Conservation (phyloP, 2,329 filamentous ascomycete species). For the Rachicladosporium sp. region DNA sequence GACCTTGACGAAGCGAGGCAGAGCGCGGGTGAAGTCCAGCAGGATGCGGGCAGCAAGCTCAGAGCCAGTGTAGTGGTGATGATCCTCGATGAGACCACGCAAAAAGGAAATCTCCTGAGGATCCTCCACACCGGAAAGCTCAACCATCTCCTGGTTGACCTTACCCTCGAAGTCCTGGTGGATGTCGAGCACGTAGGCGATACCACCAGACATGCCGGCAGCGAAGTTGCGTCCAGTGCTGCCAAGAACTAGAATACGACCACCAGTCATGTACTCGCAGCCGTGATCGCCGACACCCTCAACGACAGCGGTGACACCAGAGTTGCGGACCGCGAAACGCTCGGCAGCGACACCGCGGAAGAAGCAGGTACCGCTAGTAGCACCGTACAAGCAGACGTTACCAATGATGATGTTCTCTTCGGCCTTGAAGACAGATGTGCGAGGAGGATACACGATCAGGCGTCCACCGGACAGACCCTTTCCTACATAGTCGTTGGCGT, state of each 20-base stretch:
- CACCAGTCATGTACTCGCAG: constrained; percentile 98
- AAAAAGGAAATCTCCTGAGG: constrained; percentile 81
- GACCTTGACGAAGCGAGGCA: constrained; percentile 85
- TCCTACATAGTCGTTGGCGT: constrained; percentile 92
- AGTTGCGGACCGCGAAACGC: constrained; percentile 93
- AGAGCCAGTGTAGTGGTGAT: constrained; percentile 95
- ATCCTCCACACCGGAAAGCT: constrained; percentile 72
- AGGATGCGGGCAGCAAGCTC: constrained; percentile 86
- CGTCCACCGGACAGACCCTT: constrained; percentile 91
- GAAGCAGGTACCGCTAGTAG: constrained; percentile 81
- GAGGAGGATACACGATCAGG: constrained; percentile 84
- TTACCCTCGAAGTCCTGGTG: constrained; percentile 81
- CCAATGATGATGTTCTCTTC: constrained; percentile 92
- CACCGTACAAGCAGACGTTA: constrained; percentile 91
- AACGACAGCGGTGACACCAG: constrained; percentile 87
- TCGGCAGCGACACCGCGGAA: constrained; percentile 95
- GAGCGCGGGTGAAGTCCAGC: constrained; percentile 85
- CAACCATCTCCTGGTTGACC: constrained; percentile 96
- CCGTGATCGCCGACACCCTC: constrained; percentile 94
- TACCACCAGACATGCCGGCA: constrained; percentile 96
- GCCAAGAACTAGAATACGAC: constrained; percentile 75
- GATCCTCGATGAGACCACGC: constrained; percentile 84
- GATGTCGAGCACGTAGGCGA: constrained; percentile 86
- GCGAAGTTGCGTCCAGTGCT: constrained; percentile 92
- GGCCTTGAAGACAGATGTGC: constrained; percentile 81